Percentiles rank a stretch among this genome's conserved stretches.
Evolutionary conservation across 2,329 filamentous ascomycete genomes (phyloP).

Genomic region (Mycosphaerelloides madeirae): DNA sequence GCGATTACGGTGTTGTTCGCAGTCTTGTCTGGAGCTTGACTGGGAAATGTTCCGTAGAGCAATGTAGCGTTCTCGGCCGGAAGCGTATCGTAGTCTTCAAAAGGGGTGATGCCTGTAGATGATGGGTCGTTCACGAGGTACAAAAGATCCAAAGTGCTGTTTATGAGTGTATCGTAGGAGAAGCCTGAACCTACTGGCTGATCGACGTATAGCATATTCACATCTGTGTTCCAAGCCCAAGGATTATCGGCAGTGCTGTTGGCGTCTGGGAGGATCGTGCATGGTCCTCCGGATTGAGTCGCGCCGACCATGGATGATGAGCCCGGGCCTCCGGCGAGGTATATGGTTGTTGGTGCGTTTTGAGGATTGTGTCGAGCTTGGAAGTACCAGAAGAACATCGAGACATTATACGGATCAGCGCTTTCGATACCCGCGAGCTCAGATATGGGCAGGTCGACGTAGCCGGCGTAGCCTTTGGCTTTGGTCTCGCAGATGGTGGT

Average conservation of each 20-base stretch:
- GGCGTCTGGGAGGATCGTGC: conserved; percentile 38
- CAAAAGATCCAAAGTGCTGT: conserved; percentile 51
- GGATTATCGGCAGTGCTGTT: conserved; percentile 45
- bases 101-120: conserved; percentile 28
- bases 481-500: conserved; percentile 49
- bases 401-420: conserved; percentile 22
- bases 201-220: conserved; percentile 57
- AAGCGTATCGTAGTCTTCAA: conserved; percentile 12
- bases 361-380: conserved; percentile 50
- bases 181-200: conserved; percentile 57
- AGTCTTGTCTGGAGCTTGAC: conserved; percentile 11
- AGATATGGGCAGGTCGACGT: conserved; percentile 50
- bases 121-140: conserved; percentile 10
- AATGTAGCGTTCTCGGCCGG: conserved; percentile 20
- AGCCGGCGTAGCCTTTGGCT: conserved; percentile 52
- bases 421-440: conserved; percentile 20
- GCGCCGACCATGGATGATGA: conserved; percentile 55
- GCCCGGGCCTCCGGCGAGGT: conserved; percentile 59
- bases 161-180: conserved; percentile 55
- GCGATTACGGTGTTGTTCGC: conserved; percentile 17
- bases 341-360: conserved; percentile 55
- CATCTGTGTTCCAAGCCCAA: conserved; percentile 55
- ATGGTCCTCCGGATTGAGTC: conserved; percentile 46
- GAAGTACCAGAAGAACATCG: conserved; percentile 63
- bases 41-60: conserved; percentile 20